These are phyloP conservation scores for Neopestalotiopsis sp. DNA, from an alignment of 2,329 filamentous ascomycete genomes.

Conservation along the genomic window DNA sequence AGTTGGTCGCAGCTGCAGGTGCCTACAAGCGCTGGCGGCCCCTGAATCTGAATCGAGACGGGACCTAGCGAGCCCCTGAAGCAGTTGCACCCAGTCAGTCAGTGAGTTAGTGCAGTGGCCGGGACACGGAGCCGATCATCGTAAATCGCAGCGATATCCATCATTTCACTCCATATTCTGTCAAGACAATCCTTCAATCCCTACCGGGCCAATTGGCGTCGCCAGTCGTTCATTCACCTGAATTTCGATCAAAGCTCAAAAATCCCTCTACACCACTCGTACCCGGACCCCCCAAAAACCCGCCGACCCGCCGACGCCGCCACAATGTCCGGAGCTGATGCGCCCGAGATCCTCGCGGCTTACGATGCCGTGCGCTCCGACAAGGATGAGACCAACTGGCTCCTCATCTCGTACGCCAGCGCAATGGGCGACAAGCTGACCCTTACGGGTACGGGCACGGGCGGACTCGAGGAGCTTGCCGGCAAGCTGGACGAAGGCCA, in stretches of 20 bases:
- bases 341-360: constrained; percentile 65
- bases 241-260: not conserved
- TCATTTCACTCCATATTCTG: not conserved
- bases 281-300: not conserved
- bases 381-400: constrained; percentile 70
- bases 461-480: constrained; percentile 65
- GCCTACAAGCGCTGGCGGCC: not conserved
- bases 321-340: constrained; percentile 61
- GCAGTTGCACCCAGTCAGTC: not conserved
- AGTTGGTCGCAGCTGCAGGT: not conserved
- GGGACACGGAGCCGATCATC: constrained; percentile 7
- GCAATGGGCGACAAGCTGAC: constrained; percentile 61
- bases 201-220: constrained; percentile 11
- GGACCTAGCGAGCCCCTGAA: not conserved
- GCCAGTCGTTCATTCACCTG: constrained; percentile 1
- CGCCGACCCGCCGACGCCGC: not conserved
- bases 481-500: constrained; percentile 60
- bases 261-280: not conserved
- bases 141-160: not conserved
- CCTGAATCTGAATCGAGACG: not conserved
- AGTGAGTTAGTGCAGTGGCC: not conserved
- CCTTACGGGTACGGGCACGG: constrained; percentile 63
- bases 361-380: constrained; percentile 72
- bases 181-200: not conserved
- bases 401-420: constrained; percentile 66